phyloP scores from a whole-genome alignment of 208 protist species.

The Wallacemonas sp. region DNA sequence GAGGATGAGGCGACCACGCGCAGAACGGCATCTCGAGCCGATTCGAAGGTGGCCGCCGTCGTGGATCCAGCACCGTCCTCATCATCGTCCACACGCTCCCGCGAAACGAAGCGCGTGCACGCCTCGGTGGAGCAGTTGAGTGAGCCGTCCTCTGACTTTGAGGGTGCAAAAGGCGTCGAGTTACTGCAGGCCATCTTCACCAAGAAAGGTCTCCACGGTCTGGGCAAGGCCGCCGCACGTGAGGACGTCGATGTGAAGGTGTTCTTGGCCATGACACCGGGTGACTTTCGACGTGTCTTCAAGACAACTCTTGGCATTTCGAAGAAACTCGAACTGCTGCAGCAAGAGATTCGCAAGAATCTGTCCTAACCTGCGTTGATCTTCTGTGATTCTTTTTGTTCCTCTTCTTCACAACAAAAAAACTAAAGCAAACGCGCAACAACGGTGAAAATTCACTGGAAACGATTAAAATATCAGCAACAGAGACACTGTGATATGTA shows the following conservation, averaged over 20 bases:
- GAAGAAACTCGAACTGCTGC: slow-evolving; percentile 77
- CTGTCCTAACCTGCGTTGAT: slow-evolving; percentile 1
- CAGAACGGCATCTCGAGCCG: too few relatives aligned
- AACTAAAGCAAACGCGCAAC: not conserved
- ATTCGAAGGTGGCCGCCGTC: too few relatives aligned
- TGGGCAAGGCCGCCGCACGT: slow-evolving; percentile 40
- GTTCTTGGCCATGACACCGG: slow-evolving; percentile 76
- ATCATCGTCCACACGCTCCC: too few relatives aligned
- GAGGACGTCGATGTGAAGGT: slow-evolving; percentile 82
- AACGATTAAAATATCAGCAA: too few relatives aligned
- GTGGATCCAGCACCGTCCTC: too few relatives aligned
- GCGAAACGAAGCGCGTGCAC: not conserved
- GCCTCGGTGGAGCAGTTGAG: not conserved
- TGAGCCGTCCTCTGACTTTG: slow-evolving; percentile 15
- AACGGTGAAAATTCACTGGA: too few relatives aligned
- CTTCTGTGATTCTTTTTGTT: not conserved
- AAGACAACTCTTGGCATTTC: slow-evolving; percentile 80
- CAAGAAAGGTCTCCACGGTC: slow-evolving; percentile 57
- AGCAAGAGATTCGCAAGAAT: slow-evolving; percentile 64
- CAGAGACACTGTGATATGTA: too few relatives aligned
- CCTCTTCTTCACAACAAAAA: not conserved
- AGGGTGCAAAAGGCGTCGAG: slow-evolving; percentile 41
- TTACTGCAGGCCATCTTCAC: slow-evolving; percentile 59
- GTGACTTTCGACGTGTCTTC: slow-evolving; percentile 75
- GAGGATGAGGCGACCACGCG: not conserved